phyloP scores from a whole-genome alignment of 306 rosid genomes.

The Senna siamea region DNA sequence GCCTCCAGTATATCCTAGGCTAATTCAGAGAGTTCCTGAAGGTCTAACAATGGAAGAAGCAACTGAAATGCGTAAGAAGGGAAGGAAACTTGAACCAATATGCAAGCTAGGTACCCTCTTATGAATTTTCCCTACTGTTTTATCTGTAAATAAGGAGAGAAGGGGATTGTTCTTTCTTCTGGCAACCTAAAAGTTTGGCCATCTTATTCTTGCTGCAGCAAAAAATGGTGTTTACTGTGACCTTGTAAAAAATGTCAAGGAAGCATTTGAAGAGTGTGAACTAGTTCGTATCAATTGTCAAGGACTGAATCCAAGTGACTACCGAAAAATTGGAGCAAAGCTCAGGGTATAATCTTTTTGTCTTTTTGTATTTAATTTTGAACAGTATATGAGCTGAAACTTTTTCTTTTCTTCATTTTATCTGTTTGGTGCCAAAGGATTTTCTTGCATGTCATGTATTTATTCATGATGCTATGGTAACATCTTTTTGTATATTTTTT shows the following conservation, averaged over 20 bases:
- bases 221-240: slow-evolving; percentile 87
- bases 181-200: slow-evolving; percentile 29
- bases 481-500: slow-evolving; percentile 35
- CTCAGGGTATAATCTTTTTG: slow-evolving; percentile 61
- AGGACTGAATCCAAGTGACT: slow-evolving; percentile 91
- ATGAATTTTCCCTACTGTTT: slow-evolving; percentile 20
- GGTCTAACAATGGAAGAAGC: slow-evolving; percentile 75
- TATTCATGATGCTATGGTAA: slow-evolving; percentile 16
- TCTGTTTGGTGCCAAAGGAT: slow-evolving; percentile 11
- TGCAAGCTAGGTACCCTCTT: slow-evolving; percentile 71
- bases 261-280: slow-evolving; percentile 95
- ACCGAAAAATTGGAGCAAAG: slow-evolving; percentile 87
- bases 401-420: not conserved
- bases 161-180: slow-evolving; percentile 16
- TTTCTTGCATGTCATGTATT: not conserved
- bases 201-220: slow-evolving; percentile 52
- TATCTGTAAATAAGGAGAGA: not conserved
- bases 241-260: slow-evolving; percentile 69
- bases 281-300: slow-evolving; percentile 85
- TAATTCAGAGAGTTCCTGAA: slow-evolving; percentile 69
- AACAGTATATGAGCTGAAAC: slow-evolving; percentile 21
- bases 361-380: slow-evolving; percentile 22
- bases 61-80: slow-evolving; percentile 78
- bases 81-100: slow-evolving; percentile 71
- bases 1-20: slow-evolving; percentile 84